A percentile compares a stretch with the other conserved stretches of the same genome.
phyloP scores from a whole-genome alignment of 73 alveolate genomes.

The Tetrahymena thermophila region DNA sequence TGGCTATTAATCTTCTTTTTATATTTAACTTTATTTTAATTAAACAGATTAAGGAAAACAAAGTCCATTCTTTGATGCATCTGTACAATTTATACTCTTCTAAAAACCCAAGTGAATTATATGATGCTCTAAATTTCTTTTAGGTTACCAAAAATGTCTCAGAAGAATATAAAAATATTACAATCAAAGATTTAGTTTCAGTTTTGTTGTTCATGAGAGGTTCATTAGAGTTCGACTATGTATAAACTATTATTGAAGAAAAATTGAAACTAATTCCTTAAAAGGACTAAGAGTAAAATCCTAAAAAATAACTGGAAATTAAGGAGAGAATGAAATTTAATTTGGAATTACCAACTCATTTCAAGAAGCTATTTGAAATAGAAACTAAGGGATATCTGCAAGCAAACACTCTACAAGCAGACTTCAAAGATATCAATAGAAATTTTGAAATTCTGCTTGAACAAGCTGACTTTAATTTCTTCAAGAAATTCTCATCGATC shows the following conservation, averaged over 20 bases:
- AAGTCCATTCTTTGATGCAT: background rate
- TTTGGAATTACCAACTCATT: background rate
- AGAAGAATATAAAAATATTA: background rate
- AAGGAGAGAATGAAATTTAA: background rate
- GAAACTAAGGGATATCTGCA: background rate
- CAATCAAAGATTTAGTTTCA: background rate
- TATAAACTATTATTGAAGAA: background rate
- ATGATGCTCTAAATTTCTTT: background rate
- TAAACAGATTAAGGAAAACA: background rate
- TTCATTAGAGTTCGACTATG: background rate
- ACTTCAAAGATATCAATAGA: background rate
- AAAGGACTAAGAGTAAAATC: background rate
- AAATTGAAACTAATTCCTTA: background rate
- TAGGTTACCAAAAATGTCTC: background rate
- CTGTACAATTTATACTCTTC: background rate
- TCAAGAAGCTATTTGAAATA: background rate
- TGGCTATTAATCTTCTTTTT: no score
- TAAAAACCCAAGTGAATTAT: background rate
- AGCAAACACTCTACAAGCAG: background rate
- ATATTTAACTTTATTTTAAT: no score
- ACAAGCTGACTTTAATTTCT: background rate
- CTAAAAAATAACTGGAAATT: background rate
- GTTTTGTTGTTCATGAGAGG: background rate
- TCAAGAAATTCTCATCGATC: background rate
- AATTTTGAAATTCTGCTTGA: background rate